A percentile compares a stretch with the other conserved stretches of the same genome.
phyloP scores from a whole-genome alignment of 139 green algal genomes.

The Desmodesmus armatus region DNA sequence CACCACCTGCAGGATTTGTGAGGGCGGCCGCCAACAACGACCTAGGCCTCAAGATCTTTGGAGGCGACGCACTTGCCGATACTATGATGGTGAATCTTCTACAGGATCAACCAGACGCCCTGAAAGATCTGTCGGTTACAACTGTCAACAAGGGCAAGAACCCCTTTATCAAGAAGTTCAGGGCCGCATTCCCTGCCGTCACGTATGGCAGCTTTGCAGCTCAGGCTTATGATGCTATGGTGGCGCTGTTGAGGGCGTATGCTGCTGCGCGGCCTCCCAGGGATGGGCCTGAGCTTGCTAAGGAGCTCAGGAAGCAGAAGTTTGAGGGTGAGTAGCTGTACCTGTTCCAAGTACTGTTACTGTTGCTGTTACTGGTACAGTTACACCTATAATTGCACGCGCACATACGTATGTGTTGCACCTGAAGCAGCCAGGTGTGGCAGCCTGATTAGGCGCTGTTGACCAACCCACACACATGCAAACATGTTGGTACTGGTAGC shows the following conservation, averaged over 20 bases:
- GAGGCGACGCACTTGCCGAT: not conserved
- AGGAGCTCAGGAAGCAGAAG: not conserved
- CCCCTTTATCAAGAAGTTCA: not conserved
- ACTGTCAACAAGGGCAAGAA: not conserved
- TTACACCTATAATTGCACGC: not conserved
- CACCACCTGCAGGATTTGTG: slow-evolving; percentile 15
- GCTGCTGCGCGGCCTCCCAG: slow-evolving; percentile 4
- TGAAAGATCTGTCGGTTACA: not conserved
- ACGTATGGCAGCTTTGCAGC: slow-evolving; percentile 14
- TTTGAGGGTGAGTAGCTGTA: not conserved
- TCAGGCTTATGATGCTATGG: slow-evolving; percentile 33
- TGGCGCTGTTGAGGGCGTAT: not conserved
- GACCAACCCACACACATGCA: too few relatives aligned
- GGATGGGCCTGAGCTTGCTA: not conserved
- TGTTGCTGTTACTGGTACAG: not conserved
- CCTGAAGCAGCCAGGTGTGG: too few relatives aligned
- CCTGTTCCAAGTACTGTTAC: not conserved
- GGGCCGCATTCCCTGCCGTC: not conserved
- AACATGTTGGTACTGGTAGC: too few relatives aligned
- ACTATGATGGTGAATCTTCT: not conserved
- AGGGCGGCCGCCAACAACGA: not conserved
- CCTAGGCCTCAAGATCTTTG: slow-evolving; percentile 6
- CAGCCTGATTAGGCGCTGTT: too few relatives aligned
- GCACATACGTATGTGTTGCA: not conserved
- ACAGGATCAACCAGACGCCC: not conserved